A percentile compares a stretch with the other conserved stretches of the same genome.
phyloP scores from a whole-genome alignment of 148 eudicot genomes.

The Linanthus parryae region DNA sequence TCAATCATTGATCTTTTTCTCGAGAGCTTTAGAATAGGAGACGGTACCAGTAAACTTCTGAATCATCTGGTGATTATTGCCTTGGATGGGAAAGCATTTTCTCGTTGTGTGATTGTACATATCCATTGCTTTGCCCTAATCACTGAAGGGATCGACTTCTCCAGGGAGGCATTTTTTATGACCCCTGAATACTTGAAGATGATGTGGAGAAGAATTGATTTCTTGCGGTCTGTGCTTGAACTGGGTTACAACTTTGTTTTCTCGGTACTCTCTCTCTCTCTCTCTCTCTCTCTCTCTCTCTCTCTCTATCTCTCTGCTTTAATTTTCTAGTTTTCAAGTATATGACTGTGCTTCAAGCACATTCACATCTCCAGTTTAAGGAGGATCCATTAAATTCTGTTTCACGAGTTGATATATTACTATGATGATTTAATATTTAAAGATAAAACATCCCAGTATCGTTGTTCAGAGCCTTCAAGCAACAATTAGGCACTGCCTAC shows the following conservation, averaged over 20 bases:
- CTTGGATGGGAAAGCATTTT: conserved; percentile 48
- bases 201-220: conserved; percentile 66
- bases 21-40: conserved; percentile 52
- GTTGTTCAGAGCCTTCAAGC: no score
- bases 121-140: conserved; percentile 39
- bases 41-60: conserved; percentile 32
- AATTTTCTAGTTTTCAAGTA: no score
- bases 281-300: conserved; percentile 12
- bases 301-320: background rate
- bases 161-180: conserved; percentile 54
- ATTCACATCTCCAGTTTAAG: background rate
- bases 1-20: conserved; percentile 49
- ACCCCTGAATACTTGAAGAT: conserved; percentile 46
- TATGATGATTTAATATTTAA: no score
- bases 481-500: no score
- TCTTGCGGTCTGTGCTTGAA: conserved; percentile 47
- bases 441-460: no score
- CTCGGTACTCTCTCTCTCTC: conserved; percentile 26
- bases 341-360: no score
- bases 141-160: conserved; percentile 46
- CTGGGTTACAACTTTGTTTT: conserved; percentile 55
- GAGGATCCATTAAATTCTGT: no score
- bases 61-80: conserved; percentile 52
- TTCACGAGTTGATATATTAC: no score
- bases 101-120: conserved; percentile 37